Evolutionary conservation across 768 basidiomycete species (phyloP).

Genomic region (Clitopilus hobsonii): DNA sequence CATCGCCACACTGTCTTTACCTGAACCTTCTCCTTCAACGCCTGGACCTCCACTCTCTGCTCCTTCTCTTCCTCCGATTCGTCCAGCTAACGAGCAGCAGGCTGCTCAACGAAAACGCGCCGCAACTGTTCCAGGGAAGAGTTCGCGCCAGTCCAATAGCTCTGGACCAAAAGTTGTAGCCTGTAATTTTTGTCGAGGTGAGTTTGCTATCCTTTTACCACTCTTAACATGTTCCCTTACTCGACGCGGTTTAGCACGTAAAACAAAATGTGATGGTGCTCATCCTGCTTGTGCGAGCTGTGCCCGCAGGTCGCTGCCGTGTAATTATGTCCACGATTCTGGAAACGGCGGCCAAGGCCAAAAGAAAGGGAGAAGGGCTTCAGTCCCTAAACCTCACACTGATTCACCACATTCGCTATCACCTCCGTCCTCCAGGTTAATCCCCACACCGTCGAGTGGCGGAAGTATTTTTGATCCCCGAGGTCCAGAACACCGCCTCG

Average conservation of each 20-base stretch:
- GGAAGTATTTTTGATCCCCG: conserved; percentile 29
- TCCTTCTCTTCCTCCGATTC: conserved; percentile 57
- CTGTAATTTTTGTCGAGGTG: conserved; percentile 86
- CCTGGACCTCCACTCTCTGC: conserved; percentile 53
- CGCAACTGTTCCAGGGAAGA: conserved; percentile 63
- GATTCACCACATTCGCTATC: conserved; percentile 46
- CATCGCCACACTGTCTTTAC: conserved; percentile 64
- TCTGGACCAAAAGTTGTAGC: conserved; percentile 85
- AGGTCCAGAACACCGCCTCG: conserved; percentile 38
- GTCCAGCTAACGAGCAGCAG: conserved; percentile 64
- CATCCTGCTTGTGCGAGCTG: conserved; percentile 84
- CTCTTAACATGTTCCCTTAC: background rate
- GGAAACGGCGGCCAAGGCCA: conserved; percentile 27
- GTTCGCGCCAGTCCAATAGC: conserved; percentile 50
- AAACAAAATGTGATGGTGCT: conserved; percentile 86
- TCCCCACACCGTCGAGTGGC: conserved; percentile 42
- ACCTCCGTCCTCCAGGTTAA: conserved; percentile 52
- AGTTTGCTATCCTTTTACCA: conserved; percentile 1
- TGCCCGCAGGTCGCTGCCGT: conserved; percentile 67
- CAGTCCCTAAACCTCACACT: conserved; percentile 41
- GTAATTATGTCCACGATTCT: conserved; percentile 76
- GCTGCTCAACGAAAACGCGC: conserved; percentile 67
- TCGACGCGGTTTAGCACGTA: conserved; percentile 61
- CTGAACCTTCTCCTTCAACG: conserved; percentile 51
- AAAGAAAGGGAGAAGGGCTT: conserved; percentile 51